Percentiles rank a stretch among this genome's conserved stretches.
Conservation (phyloP, 805 yeast species). For the Kodamaea restingae region DNA sequence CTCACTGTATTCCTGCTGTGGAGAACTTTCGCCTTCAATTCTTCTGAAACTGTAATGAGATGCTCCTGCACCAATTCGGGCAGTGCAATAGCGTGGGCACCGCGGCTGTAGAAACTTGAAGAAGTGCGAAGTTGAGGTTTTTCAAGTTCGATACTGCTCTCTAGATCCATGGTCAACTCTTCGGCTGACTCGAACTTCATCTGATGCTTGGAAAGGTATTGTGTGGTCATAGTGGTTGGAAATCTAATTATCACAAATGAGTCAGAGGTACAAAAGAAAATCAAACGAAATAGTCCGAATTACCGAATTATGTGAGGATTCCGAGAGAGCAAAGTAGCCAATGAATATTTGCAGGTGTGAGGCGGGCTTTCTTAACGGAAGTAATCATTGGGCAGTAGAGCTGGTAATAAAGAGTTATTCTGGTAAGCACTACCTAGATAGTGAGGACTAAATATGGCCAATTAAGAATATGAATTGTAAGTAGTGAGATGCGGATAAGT, state of each 20-base stretch:
- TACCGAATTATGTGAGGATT: too few relatives aligned
- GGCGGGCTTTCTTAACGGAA: too few relatives aligned
- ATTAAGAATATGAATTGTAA: too few relatives aligned
- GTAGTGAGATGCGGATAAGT: too few relatives aligned
- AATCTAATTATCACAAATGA: not conserved
- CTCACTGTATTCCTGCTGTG: conserved; percentile 21
- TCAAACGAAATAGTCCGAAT: too few relatives aligned
- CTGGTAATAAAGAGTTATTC: too few relatives aligned
- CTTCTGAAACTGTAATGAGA: conserved; percentile 32
- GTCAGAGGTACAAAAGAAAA: not conserved
- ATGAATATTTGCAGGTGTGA: too few relatives aligned
- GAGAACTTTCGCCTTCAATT: conserved; percentile 25
- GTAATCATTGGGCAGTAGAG: too few relatives aligned
- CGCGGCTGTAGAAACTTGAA: conserved; percentile 12
- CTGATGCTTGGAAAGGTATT: not conserved
- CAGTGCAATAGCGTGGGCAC: conserved; percentile 36
- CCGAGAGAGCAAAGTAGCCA: too few relatives aligned
- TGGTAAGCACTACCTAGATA: too few relatives aligned
- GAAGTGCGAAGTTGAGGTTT: conserved; percentile 2
- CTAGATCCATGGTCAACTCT: not conserved
- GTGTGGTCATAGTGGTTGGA: not conserved
- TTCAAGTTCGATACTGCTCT: conserved; percentile 2
- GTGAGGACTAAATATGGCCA: too few relatives aligned
- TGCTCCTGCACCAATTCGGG: conserved; percentile 43
- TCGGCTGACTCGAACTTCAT: not conserved